A percentile compares a stretch with the other conserved stretches of the same genome.
These are phyloP conservation scores for Gracilaria domingensis DNA, from an alignment of 23 red algal genomes.

Conservation along the genomic window DNA sequence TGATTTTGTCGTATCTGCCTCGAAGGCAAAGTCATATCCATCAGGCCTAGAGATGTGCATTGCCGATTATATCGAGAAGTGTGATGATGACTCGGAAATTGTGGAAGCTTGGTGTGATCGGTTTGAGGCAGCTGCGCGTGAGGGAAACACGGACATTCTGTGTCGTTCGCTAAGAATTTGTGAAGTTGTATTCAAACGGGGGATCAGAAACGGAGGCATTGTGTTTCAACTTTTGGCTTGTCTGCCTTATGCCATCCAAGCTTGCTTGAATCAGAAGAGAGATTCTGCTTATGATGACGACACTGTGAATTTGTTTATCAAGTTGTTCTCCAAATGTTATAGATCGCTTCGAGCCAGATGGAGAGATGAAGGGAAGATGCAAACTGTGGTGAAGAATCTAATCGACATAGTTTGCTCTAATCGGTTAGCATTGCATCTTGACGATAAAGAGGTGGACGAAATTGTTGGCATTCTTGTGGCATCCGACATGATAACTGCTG, in stretches of 20 bases:
- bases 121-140: constrained; percentile 16
- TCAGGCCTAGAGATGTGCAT: background rate
- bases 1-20: constrained; percentile 10
- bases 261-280: background rate
- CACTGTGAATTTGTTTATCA: background rate
- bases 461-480: constrained; percentile 30
- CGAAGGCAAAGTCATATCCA: background rate
- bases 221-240: background rate
- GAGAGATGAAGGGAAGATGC: background rate
- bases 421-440: background rate
- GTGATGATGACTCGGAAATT: constrained; percentile 6
- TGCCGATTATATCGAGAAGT: constrained; percentile 5
- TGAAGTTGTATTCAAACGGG: background rate
- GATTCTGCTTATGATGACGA: background rate
- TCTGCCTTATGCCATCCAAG: background rate
- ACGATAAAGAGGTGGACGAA: background rate
- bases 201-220: background rate
- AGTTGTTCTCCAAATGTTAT: constrained; percentile 10
- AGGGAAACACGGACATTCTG: constrained; percentile 3
- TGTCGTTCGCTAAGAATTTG: constrained; percentile 3
- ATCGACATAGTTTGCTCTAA: constrained; percentile 16
- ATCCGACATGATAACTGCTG: background rate
- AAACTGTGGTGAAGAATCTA: background rate
- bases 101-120: background rate
- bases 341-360: background rate